Evolutionary conservation across 768 basidiomycete genomes (phyloP).

Genomic region (Collybiopsis confluens): DNA sequence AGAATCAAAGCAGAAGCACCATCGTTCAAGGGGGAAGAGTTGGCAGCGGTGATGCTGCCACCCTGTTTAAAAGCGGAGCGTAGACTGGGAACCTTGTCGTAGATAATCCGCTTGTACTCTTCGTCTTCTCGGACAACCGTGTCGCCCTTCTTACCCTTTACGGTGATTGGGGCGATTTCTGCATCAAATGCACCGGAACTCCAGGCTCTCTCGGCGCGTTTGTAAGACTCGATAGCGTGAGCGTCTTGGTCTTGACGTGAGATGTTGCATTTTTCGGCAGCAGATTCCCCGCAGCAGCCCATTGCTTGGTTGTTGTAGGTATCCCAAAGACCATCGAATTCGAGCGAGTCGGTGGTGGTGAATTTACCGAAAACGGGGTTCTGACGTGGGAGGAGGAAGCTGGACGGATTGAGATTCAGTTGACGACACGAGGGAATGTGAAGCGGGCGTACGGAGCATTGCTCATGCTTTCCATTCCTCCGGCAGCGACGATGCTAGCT

Average conservation of each 20-base stretch:
- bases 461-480: slow-evolving; percentile 99
- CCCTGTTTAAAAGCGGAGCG: slow-evolving; percentile 87
- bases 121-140: slow-evolving; percentile 90
- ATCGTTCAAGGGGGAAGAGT: slow-evolving; percentile 92
- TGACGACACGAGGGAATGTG: slow-evolving; percentile 6
- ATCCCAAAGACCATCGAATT: slow-evolving; percentile 93
- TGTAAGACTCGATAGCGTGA: slow-evolving; percentile 93
- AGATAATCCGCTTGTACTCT: slow-evolving; percentile 95
- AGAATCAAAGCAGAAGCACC: slow-evolving; percentile 94
- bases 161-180: slow-evolving; percentile 85
- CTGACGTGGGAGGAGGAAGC: slow-evolving; percentile 78
- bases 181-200: slow-evolving; percentile 75
- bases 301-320: slow-evolving; percentile 97
- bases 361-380: slow-evolving; percentile 89
- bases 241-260: slow-evolving; percentile 84
- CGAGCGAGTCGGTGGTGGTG: slow-evolving; percentile 80
- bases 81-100: slow-evolving; percentile 87
- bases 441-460: slow-evolving; percentile 81
- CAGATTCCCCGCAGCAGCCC: slow-evolving; percentile 93
- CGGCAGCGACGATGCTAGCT: slow-evolving; percentile 82
- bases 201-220: slow-evolving; percentile 91
- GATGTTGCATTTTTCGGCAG: slow-evolving; percentile 79
- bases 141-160: slow-evolving; percentile 94
- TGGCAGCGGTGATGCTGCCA: slow-evolving; percentile 93
- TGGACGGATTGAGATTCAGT: slow-evolving; percentile 21